Evolutionary conservation across 1,284 basidiomycete species (phyloP), one percentile per base, ranked within the genome.

Genomic region (Ceratobasidium sp.): DNA sequence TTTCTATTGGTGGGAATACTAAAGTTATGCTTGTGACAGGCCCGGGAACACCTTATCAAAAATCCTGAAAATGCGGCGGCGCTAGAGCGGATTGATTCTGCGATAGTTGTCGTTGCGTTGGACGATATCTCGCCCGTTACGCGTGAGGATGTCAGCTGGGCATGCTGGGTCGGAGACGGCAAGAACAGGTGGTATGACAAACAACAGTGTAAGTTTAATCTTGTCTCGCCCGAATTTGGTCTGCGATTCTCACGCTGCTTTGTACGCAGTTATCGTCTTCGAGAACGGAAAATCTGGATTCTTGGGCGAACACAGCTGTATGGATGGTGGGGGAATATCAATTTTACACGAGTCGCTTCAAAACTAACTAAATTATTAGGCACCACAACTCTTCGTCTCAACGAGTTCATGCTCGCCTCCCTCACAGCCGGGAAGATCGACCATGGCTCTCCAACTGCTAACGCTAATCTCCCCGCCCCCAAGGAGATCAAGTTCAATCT

Each of bases 131-230:
- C 87, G 69, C 95, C 95, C 0, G 85, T 93, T 53, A 95, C 93
- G 15, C 87, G 94, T 47, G 94, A 98, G 79, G 91, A 95, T 51
- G 87, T 93, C 22, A 93, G 92, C 73, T 94, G 94, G 91, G 86
- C 84, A 27, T 90, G 92, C 76, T 99, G 97, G 97, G 92, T 93
- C 33, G 97, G 97, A 54, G 91, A 98, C 78, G 96, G 95, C 53
- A 88, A 90, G 77, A 98, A 98, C 84, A 87, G 97, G 76, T 99
- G 94, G 88, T 99, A 93, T 82, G 98, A 99, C 87, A 99, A 99
- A 84, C 97, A 99, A 82, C 94, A 99, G 82, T 81, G 94, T 95
- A 82, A 76, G 91, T 86, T 41, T 41, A 41, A 41, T 27, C 36
- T 36, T 17, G 1, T 15, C 47, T 51, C 41, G 9, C 2, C 47